Evolutionary conservation across 208 protist species (phyloP), one percentile per base, ranked within the genome.

Genomic region (Leishmania turanica): DNA sequence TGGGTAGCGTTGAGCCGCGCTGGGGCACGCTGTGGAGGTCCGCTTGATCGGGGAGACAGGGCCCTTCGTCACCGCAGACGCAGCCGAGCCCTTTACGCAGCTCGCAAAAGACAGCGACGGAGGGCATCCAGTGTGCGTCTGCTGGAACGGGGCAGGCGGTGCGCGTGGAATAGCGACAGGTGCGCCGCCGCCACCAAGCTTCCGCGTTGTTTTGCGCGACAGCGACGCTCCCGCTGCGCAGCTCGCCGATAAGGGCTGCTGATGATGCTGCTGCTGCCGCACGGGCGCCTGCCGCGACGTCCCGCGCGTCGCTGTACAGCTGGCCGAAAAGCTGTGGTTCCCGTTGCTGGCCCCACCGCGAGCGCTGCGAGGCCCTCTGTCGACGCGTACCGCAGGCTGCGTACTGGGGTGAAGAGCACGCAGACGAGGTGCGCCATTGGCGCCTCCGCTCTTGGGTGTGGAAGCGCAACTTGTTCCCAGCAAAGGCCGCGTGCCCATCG

Each of bases 41-140:
- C 82, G 82, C 72, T 77, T 82, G 34, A 86, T 86, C 9, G 82
- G 82, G 31, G 82, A 86, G 11, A 86, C 53, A 11, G 82, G 82
- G 19, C 78, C 78, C n/a, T 64, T 79, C 40, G 76, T 21, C n/a
- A 34, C 49, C 17, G 47, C 68, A 27, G 58, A 49, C 7, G 66
- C 47, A 34, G 37, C 8, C 51, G 51, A 2, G 4, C 76, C 37
- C 47, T 64, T 31, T 6, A 53, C 66, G 19, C 2, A 40, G 77
- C 66, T 58, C 9, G 65, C 64, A 49, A 82, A 86, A 0, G 82
- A 82, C 9, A 79, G 60, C 73, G 60, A 78, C 21, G 78, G 73
- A 11, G 78, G 78, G 74, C 74, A 82, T 68, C 47, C 74, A 13
- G 73, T 82, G 82, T 82, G 71, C 51, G 65, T 86, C 66, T 86